These are phyloP conservation scores for Globisporangium abappressorium DNA, from an alignment of 352 stramenopile genomes.

Conservation along the genomic window DNA sequence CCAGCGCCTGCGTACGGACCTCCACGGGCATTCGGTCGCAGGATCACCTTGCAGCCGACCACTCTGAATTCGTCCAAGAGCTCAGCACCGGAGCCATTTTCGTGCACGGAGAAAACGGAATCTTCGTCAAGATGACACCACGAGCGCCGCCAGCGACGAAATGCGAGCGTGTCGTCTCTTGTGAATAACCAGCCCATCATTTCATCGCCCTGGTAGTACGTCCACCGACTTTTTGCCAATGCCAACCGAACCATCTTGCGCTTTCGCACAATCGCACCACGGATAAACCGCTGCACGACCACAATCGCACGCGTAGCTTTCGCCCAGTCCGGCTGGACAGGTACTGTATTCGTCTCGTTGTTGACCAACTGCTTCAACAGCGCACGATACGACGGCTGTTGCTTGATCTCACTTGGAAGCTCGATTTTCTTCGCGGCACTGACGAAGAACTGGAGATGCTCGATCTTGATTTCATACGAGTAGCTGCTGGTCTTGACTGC, in stretches of 20 bases:
- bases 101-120: constrained; percentile 67
- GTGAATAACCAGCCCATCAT: constrained; percentile 85
- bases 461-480: constrained; percentile 72
- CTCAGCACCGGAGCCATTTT: constrained; percentile 62
- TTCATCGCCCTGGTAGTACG: constrained; percentile 55
- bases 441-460: constrained; percentile 66
- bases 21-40: constrained; percentile 45
- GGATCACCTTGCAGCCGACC: constrained; percentile 59
- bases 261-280: constrained; percentile 64
- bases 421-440: constrained; percentile 45
- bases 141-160: constrained; percentile 75
- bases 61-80: constrained; percentile 68
- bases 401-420: constrained; percentile 22
- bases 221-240: constrained; percentile 51
- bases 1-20: constrained; percentile 36
- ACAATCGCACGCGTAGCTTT: constrained; percentile 71
- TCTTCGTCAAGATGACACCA: constrained; percentile 80
- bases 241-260: constrained; percentile 62
- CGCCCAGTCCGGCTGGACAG: constrained; percentile 61
- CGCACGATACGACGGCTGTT: constrained; percentile 67
- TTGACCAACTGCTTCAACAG: constrained; percentile 75
- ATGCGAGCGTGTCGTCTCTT: constrained; percentile 78
- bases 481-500: constrained; percentile 38
- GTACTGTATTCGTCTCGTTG: constrained; percentile 40
- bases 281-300: constrained; percentile 78